Evolutionary conservation across 1,284 basidiomycete genomes (phyloP).

Genomic region (Neolentinus lepideus): DNA sequence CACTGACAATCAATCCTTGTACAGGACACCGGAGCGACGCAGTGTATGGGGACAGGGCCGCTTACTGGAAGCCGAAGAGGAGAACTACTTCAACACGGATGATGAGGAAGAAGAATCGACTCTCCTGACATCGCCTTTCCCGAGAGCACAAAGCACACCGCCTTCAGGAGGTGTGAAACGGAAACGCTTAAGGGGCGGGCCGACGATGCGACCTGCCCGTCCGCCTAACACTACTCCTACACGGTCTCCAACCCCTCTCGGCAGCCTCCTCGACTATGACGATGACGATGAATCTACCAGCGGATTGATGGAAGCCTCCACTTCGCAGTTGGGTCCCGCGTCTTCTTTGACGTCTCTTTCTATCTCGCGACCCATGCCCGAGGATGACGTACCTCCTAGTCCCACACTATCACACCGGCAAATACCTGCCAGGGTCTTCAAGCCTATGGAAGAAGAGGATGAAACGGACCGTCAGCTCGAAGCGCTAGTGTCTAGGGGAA

Average conservation of each 20-base stretch:
- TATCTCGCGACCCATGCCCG: slow-evolving; percentile 2
- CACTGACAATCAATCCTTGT: neutral
- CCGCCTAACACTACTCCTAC: slow-evolving; percentile 14
- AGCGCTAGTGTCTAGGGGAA: slow-evolving; percentile 38
- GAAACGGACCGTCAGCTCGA: slow-evolving; percentile 53
- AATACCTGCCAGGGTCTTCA: slow-evolving; percentile 24
- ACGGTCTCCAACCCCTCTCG: slow-evolving; percentile 42
- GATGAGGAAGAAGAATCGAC: slow-evolving; percentile 39
- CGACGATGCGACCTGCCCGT: slow-evolving; percentile 15
- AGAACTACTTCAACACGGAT: slow-evolving; percentile 88
- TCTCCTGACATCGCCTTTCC: slow-evolving; percentile 24
- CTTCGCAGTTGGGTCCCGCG: neutral
- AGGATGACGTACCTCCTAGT: slow-evolving; percentile 12
- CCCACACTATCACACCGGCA: slow-evolving; percentile 32
- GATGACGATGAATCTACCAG: slow-evolving; percentile 41
- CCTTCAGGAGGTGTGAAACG: slow-evolving; percentile 42
- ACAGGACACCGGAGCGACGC: slow-evolving; percentile 19
- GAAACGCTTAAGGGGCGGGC: slow-evolving; percentile 33
- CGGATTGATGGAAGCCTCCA: neutral
- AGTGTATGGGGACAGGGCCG: slow-evolving; percentile 42
- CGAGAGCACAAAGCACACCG: slow-evolving; percentile 27
- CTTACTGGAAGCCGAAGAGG: slow-evolving; percentile 64
- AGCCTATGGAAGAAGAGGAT: slow-evolving; percentile 34
- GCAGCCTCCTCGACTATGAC: slow-evolving; percentile 49
- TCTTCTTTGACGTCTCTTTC: slow-evolving; percentile 1